Evolutionary conservation across 2,329 filamentous ascomycete species (phyloP), one percentile per base, ranked within the genome.

Genomic region (Claviceps sp.): DNA sequence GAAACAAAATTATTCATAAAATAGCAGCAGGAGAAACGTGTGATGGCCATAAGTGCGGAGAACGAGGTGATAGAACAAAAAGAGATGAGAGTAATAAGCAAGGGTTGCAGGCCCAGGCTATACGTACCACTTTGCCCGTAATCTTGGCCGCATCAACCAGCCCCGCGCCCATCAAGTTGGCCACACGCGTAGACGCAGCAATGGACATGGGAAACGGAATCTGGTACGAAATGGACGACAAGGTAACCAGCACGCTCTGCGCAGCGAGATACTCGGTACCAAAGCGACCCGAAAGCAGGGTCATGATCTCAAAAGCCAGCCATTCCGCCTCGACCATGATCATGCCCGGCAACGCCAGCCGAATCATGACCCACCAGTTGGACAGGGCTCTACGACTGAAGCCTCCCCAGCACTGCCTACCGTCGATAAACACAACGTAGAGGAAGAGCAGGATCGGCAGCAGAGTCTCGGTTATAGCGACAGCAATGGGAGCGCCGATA

Each of bases 241-340:
- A 73, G 0, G 86, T 93, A 22, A 84, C 79, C 2, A 97, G 73
- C 14, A 96, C 83, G 38, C 86, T 90, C 67, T 98, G 90, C 0
- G 93, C 90, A 0, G 91, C 91, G 1, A 97, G 78, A 55, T 85
- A 81, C 17, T 83, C 83, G 1, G 87, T 81, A 16, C 86, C 87
- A 53, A 96, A 83, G 59, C 86, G 87, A 50, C 84, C 87, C 0
- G 87, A 80, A 8, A 83, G 81, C n/a, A 96, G 74, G 0, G 89
- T 95, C 56, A 95, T 73, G 48, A 95, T 81, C 66, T 97, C 91
- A 65, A 97, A 97, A 6, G 90, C 89, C 11, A 96, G 77, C 70
- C 87, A 95, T 65, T 97, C 91, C 5, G 91, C 89, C 65, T 94
- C 83, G 2, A 97, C 85, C 90, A 96, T 96, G 57, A 95, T 73